Evolutionary conservation across 148 eudicot species (phyloP).

Genomic region (Diospyros kaki): DNA sequence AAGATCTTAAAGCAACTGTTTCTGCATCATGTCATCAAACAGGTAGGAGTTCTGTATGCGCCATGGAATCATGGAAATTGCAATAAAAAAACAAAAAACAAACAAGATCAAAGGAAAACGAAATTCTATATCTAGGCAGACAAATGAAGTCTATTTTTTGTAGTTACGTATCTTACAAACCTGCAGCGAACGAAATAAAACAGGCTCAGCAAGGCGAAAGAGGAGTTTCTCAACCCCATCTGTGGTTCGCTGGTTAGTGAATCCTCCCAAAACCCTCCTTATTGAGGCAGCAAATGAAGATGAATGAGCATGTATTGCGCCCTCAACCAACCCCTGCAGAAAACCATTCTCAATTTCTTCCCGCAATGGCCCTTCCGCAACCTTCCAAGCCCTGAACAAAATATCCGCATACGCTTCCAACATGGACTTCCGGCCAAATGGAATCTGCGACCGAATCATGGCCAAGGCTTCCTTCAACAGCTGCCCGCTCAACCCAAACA

Average conservation of each 20-base stretch:
- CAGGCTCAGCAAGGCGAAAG: constrained; percentile 83
- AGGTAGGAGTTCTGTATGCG: not conserved
- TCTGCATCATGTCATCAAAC: not conserved
- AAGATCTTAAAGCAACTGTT: not conserved
- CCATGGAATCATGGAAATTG: not conserved
- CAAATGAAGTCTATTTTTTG: not conserved
- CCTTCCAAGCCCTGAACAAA: constrained; percentile 82
- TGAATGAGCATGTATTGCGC: constrained; percentile 56
- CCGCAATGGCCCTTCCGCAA: constrained; percentile 45
- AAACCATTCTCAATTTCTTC: constrained; percentile 75
- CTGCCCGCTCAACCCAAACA: constrained; percentile 66
- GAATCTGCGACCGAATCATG: constrained; percentile 79
- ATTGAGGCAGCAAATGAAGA: constrained; percentile 59
- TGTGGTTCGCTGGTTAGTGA: constrained; percentile 62
- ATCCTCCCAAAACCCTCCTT: constrained; percentile 72
- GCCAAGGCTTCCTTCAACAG: constrained; percentile 68
- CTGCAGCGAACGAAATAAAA: constrained; percentile 87
- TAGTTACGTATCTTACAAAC: constrained; percentile 23
- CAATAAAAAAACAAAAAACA: not conserved
- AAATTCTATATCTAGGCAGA: not conserved
- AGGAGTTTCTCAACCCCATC: constrained; percentile 86
- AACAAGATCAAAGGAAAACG: not conserved
- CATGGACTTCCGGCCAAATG: constrained; percentile 75
- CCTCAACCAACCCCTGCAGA: constrained; percentile 74
- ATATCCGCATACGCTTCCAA: constrained; percentile 85